phyloP scores from a whole-genome alignment of 768 basidiomycete species.

The Dentipellis sp. region DNA sequence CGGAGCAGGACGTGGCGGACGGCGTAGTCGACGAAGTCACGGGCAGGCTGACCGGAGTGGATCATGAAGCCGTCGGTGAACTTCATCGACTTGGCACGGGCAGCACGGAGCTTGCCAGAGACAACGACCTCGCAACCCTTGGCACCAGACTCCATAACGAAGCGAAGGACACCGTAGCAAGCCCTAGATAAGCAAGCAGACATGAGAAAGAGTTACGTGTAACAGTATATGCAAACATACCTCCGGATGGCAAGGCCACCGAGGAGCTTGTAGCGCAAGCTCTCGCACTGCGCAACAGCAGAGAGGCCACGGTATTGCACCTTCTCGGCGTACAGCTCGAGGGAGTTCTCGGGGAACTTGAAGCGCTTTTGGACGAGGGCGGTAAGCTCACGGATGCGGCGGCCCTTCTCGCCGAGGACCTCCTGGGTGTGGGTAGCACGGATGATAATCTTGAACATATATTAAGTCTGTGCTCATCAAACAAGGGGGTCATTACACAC shows the following conservation, averaged over 20 bases:
- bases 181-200: constrained; percentile 39
- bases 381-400: constrained; percentile 97
- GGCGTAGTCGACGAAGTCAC: constrained; percentile 95
- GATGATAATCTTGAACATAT: constrained; percentile 77
- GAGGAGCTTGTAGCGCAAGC: constrained; percentile 96
- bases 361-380: constrained; percentile 98
- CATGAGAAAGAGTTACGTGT: neutral
- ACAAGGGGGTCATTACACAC: constrained; percentile 25
- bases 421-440: constrained; percentile 99
- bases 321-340: constrained; percentile 99
- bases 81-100: constrained; percentile 99
- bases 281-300: constrained; percentile 98
- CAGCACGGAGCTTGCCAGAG: constrained; percentile 98
- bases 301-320: constrained; percentile 97
- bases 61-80: constrained; percentile 99
- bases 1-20: constrained; percentile 96
- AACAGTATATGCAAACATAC: constrained; percentile 31
- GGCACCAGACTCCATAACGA: constrained; percentile 99
- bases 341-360: constrained; percentile 98
- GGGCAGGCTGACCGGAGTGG: constrained; percentile 95
- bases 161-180: constrained; percentile 99
- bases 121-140: constrained; percentile 99
- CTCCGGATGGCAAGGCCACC: constrained; percentile 98
- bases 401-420: constrained; percentile 98
- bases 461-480: neutral